A percentile compares a stretch with the other conserved stretches of the same genome.
Evolutionary conservation across 305 asterid genomes (phyloP).

Genomic region (Salvia sclarea): DNA sequence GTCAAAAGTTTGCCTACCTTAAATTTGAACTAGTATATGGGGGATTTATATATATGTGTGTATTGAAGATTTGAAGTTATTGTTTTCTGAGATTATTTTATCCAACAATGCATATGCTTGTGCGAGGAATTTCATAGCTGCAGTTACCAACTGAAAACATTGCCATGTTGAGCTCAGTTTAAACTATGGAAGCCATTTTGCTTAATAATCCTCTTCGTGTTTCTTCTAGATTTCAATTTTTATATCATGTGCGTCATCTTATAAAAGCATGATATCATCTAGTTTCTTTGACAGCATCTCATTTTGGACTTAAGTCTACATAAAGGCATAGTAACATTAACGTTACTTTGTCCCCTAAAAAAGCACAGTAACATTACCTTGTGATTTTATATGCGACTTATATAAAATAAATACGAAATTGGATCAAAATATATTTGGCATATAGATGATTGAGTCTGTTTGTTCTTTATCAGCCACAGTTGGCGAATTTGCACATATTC

Average conservation of each 20-base stretch:
- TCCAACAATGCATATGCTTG: background rate
- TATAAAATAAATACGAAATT: no score
- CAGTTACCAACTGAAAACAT: no score
- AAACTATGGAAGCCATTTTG: no score
- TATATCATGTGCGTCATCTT: background rate
- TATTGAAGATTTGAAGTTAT: no score
- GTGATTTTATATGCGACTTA: background rate
- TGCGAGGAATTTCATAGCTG: background rate
- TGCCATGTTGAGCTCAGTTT: no score
- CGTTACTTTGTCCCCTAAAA: background rate
- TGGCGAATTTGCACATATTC: conserved; percentile 9
- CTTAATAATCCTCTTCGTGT: no score
- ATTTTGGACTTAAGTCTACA: background rate
- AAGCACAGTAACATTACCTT: background rate
- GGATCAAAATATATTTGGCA: background rate
- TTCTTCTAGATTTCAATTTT: no score
- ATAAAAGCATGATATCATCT: background rate
- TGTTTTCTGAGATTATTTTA: background rate
- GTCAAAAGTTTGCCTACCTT: background rate
- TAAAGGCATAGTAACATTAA: no score
- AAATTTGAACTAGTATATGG: no score
- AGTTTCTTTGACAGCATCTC: no score
- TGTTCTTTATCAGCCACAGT: background rate
- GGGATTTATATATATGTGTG: background rate
- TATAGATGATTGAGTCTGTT: background rate